phyloP scores from a whole-genome alignment of 2,329 filamentous ascomycete species.

The Meredithiella fracta region DNA sequence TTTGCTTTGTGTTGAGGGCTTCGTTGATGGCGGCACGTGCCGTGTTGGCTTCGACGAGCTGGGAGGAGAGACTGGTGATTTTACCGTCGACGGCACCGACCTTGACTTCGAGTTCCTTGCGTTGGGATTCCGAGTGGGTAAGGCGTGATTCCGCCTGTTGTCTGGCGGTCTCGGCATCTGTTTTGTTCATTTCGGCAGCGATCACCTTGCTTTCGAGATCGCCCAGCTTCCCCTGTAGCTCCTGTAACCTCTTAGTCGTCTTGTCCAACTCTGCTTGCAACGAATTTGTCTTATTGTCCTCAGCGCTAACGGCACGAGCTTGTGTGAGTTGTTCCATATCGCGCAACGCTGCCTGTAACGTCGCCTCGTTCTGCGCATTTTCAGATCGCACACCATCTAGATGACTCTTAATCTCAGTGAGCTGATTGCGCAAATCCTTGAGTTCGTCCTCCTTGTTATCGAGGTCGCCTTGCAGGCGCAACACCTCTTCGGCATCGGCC shows the following conservation, averaged over 20 bases:
- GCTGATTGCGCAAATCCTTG: slow-evolving; percentile 13
- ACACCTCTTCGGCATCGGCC: slow-evolving; percentile 54
- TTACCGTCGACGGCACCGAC: slow-evolving; percentile 18
- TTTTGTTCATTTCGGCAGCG: slow-evolving; percentile 12
- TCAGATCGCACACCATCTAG: slow-evolving; percentile 14
- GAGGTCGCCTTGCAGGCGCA: slow-evolving; percentile 13
- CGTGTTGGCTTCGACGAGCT: slow-evolving; percentile 21
- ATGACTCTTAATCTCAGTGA: slow-evolving; percentile 14
- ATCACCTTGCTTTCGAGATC: slow-evolving; percentile 12
- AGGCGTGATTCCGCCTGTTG: slow-evolving; percentile 12
- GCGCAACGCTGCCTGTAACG: slow-evolving; percentile 18
- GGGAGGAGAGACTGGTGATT: slow-evolving; percentile 23
- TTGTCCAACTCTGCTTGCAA: slow-evolving; percentile 29
- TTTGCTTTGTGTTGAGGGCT: slow-evolving; percentile 25
- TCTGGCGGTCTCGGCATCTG: slow-evolving; percentile 15
- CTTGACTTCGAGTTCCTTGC: slow-evolving; percentile 16
- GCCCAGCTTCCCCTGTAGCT: slow-evolving; percentile 23
- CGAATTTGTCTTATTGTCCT: slow-evolving; percentile 16
- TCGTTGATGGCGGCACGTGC: slow-evolving; percentile 26
- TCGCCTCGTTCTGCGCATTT: slow-evolving; percentile 17
- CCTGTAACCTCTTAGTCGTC: slow-evolving; percentile 22
- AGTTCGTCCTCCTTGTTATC: slow-evolving; percentile 15
- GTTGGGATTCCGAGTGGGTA: slow-evolving; percentile 10
- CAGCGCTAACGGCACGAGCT: slow-evolving; percentile 14
- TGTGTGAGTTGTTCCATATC: slow-evolving; percentile 16